Percentiles rank a stretch among this genome's conserved stretches.
These are phyloP conservation scores for Aspergillus kassunensis DNA, from an alignment of 495 filamentous ascomycete genomes.

Conservation along the genomic window DNA sequence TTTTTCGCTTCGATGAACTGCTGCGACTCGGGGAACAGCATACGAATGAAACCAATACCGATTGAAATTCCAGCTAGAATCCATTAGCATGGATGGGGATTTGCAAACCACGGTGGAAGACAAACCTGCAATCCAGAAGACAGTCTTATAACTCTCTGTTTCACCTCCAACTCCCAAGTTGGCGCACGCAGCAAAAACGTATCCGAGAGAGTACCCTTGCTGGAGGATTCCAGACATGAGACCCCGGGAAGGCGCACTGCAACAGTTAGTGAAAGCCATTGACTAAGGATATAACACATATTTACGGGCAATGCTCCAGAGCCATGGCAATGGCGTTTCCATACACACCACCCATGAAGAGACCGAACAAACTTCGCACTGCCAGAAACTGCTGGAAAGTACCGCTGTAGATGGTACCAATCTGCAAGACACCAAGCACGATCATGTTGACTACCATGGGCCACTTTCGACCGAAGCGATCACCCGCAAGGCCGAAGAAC, in stretches of 20 bases:
- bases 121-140: slow-evolving; percentile 55
- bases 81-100: not conserved
- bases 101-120: not conserved
- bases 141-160: slow-evolving; percentile 57
- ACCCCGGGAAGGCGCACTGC: slow-evolving; percentile 50
- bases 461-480: slow-evolving; percentile 76
- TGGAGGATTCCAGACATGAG: slow-evolving; percentile 76
- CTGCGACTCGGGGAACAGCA: slow-evolving; percentile 64
- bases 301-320: slow-evolving; percentile 66
- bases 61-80: slow-evolving; percentile 56
- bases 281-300: not conserved
- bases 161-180: slow-evolving; percentile 61
- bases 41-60: slow-evolving; percentile 57
- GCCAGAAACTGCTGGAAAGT: slow-evolving; percentile 68
- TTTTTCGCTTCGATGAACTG: slow-evolving; percentile 65
- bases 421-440: slow-evolving; percentile 58
- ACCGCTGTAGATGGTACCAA: slow-evolving; percentile 65
- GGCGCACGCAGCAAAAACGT: slow-evolving; percentile 66
- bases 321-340: slow-evolving; percentile 80
- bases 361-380: slow-evolving; percentile 67
- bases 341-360: slow-evolving; percentile 82
- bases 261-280: slow-evolving; percentile 8
- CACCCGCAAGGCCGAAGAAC: slow-evolving; percentile 67
- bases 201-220: slow-evolving; percentile 73
- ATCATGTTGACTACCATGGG: slow-evolving; percentile 74